Evolutionary conservation across 768 basidiomycete genomes (phyloP), one percentile per base, ranked within the genome.

Genomic region (Xerocomellus chrysenteron): DNA sequence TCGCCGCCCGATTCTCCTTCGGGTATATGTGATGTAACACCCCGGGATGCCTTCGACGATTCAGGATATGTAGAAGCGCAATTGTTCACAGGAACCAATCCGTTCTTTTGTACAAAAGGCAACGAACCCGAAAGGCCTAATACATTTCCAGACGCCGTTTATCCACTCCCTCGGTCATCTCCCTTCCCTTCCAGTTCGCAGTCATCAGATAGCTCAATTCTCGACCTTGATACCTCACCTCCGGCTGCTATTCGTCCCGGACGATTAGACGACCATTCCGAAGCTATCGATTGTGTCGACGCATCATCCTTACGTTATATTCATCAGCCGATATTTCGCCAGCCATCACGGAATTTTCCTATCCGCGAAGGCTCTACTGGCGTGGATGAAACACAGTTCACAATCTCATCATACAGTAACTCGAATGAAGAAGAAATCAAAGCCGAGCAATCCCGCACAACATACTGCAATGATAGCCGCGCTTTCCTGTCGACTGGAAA

Each of bases 221-320:
- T 71, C 16, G 39, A 63, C 21, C 51, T 71, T 9, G 69, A 67
- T 14, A 63, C 65, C 16, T 71, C 71, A 2, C 63, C 59, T 35
- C 47, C n/a, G n/a, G 43, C 46, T 17, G 32, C 54, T 13, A 49
- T 42, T 57, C 47, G 5, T 17, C 36, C 41, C 5, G 43, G 41
- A 40, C 57, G 26, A 32, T 51, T 32, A 13, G 50, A 54, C 5
- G 21, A 19, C 21, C 30, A n/a, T 35, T 45, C 24, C 17, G 48
- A 35, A 13, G 40, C 54, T 39, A 3, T 33, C 5, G 32, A 42
- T 21, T 46, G 6, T 35, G 12, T 44, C 6, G 35, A 45, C 16
- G 36, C 26, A 7, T 26, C 56, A 19, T 37, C 44, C 17, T 28
- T 32, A n/a, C 39, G 17, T 36, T 54, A 39, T 26, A 24, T 40